These are phyloP conservation scores for Cordyceps fumosorosea DNA, from an alignment of 2,329 filamentous ascomycete species.

Conservation along the genomic window DNA sequence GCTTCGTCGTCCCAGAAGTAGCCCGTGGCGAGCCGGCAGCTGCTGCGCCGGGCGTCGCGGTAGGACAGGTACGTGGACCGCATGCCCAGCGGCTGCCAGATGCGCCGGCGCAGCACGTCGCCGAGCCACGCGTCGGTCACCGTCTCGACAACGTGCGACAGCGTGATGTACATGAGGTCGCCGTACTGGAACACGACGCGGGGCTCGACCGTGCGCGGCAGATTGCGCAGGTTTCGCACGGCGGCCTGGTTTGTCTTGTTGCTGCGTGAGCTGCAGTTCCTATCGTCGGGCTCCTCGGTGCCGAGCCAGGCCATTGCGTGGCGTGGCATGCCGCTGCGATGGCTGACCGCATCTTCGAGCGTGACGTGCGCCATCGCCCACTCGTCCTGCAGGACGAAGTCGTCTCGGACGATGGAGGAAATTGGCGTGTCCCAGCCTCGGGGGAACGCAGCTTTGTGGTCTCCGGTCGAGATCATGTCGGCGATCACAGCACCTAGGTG, in stretches of 20 bases:
- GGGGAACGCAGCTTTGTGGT: background rate
- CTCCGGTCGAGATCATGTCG: background rate
- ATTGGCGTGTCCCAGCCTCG: conserved; percentile 41
- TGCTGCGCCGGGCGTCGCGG: background rate
- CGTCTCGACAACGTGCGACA: conserved; percentile 34
- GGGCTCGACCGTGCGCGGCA: conserved; percentile 34
- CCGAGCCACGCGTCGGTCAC: conserved; percentile 26
- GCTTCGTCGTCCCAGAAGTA: conserved; percentile 9
- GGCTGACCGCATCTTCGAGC: conserved; percentile 46
- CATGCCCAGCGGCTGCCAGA: conserved; percentile 27
- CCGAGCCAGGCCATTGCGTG: background rate
- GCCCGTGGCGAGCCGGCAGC: background rate
- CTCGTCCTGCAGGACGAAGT: conserved; percentile 43
- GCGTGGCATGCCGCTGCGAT: conserved; percentile 36
- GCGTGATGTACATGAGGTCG: conserved; percentile 39
- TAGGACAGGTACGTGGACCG: conserved; percentile 16
- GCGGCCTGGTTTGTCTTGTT: background rate
- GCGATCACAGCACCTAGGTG: background rate
- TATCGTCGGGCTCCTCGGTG: background rate
- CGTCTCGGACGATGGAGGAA: conserved; percentile 39
- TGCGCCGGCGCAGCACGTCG: conserved; percentile 27
- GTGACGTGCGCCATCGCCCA: conserved; percentile 43
- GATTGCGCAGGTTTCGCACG: conserved; percentile 26
- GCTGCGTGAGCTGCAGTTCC: too few relatives aligned
- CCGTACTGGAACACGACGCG: conserved; percentile 37